phyloP scores from a whole-genome alignment of 495 filamentous ascomycete species.

The Daldinia loculata region DNA sequence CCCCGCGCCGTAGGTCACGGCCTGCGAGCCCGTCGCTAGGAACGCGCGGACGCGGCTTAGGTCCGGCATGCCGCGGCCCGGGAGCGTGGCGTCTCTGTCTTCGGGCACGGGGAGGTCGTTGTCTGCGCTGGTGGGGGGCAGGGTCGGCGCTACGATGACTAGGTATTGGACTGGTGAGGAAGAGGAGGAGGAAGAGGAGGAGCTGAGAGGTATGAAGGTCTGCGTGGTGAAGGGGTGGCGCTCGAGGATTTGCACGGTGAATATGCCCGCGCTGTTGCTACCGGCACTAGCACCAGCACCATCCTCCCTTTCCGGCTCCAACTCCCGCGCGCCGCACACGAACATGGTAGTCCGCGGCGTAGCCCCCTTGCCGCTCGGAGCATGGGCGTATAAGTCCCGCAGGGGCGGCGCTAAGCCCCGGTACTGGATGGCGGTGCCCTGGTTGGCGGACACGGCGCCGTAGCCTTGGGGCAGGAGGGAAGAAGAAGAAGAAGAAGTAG shows the following conservation, averaged over 20 bases:
- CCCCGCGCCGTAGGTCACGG: conserved; percentile 88
- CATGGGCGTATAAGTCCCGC: conserved; percentile 69
- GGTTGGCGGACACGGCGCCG: conserved; percentile 71
- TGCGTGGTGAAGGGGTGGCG: conserved; percentile 94
- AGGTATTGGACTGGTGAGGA: conserved; percentile 64
- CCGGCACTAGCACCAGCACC: background rate
- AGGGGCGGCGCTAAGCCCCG: conserved; percentile 73
- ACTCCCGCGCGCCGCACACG: conserved; percentile 75
- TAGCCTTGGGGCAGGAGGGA: conserved; percentile 33
- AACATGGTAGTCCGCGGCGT: conserved; percentile 85
- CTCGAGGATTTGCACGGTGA: conserved; percentile 81
- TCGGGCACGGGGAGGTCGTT: conserved; percentile 49
- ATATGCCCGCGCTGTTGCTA: background rate
- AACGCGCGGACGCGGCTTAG: conserved; percentile 76
- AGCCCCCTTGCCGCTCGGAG: conserved; percentile 69
- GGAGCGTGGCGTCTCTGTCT: conserved; percentile 35
- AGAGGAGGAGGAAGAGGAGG: conserved; percentile 45
- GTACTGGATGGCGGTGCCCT: conserved; percentile 88
- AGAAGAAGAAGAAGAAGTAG: background rate
- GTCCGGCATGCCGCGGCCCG: conserved; percentile 76
- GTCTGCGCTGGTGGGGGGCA: conserved; percentile 48
- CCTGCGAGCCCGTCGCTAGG: conserved; percentile 78
- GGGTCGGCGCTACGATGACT: conserved; percentile 89
- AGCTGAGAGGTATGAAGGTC: conserved; percentile 84
- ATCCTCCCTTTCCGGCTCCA: conserved; percentile 11